Evolutionary conservation across 1,284 basidiomycete genomes (phyloP).

Genomic region (Wallemia ichthyophaga): DNA sequence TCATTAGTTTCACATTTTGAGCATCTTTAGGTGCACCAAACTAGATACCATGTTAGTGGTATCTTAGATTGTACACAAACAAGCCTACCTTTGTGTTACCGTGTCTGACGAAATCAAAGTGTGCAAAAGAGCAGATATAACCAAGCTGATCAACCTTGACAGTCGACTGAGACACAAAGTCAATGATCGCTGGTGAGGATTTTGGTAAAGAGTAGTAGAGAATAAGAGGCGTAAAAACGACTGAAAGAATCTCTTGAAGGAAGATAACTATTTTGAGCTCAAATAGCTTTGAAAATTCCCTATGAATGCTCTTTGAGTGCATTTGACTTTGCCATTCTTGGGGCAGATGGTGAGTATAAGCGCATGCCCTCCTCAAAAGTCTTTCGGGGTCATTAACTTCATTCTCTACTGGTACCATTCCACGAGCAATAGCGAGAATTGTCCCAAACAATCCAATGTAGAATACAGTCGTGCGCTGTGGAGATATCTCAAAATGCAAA

Average conservation of each 20-base stretch:
- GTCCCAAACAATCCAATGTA: conserved; percentile 68
- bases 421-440: conserved; percentile 57
- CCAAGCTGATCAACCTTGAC: conserved; percentile 87
- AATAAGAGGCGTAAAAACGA: conserved; percentile 75
- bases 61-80: not conserved
- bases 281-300: conserved; percentile 64
- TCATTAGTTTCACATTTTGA: conserved; percentile 39
- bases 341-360: conserved; percentile 85
- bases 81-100: conserved; percentile 37
- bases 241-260: conserved; percentile 56
- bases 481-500: conserved; percentile 77
- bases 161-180: conserved; percentile 89
- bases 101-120: conserved; percentile 81
- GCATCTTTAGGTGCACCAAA: conserved; percentile 42
- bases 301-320: conserved; percentile 74
- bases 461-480: conserved; percentile 70
- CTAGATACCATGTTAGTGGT: conserved; percentile 15
- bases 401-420: conserved; percentile 87
- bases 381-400: conserved; percentile 74
- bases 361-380: conserved; percentile 64
- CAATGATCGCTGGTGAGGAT: conserved; percentile 63
- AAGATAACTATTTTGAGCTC: conserved; percentile 66
- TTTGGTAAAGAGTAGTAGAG: conserved; percentile 68
- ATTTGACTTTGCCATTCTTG: conserved; percentile 62
- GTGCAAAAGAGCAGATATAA: conserved; percentile 90